Percentiles rank a stretch among this genome's conserved stretches.
Conservation (phyloP, 805 yeast species). For the Candida pseudofarinosa region DNA sequence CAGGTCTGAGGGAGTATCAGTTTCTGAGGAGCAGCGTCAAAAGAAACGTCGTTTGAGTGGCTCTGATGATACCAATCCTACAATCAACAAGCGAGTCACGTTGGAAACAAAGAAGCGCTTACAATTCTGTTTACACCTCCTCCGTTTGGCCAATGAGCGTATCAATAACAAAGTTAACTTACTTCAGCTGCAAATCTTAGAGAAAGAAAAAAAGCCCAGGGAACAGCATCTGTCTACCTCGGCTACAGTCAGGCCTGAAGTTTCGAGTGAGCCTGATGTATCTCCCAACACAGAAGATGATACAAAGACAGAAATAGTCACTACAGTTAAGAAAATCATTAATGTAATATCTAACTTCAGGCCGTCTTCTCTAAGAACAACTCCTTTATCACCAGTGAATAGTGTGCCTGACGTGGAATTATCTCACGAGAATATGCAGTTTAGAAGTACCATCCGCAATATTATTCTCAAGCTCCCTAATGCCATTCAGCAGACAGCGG, state of each 20-base stretch:
- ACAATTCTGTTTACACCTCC: conserved; percentile 72
- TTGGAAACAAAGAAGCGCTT: conserved; percentile 72
- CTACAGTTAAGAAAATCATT: conserved; percentile 86
- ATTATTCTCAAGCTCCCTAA: conserved; percentile 70
- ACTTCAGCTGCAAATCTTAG: conserved; percentile 49
- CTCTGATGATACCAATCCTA: conserved; percentile 12
- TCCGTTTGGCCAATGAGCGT: conserved; percentile 77
- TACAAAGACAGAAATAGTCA: conserved; percentile 76
- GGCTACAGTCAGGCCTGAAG: neutral
- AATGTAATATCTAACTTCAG: conserved; percentile 78
- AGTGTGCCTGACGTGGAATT: conserved; percentile 37
- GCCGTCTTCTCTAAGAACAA: conserved; percentile 30
- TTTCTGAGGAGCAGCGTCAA: conserved; percentile 6
- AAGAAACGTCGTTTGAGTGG: conserved; percentile 22
- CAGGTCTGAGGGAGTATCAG: conserved; percentile 7
- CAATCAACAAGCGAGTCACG: conserved; percentile 35
- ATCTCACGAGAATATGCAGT: conserved; percentile 45
- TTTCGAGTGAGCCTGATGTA: conserved; percentile 5
- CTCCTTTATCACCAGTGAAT: conserved; percentile 9
- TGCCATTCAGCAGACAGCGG: conserved; percentile 41
- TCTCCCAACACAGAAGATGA: conserved; percentile 21
- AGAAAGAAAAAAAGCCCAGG: conserved; percentile 38
- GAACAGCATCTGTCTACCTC: conserved; percentile 14
- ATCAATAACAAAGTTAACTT: conserved; percentile 62
- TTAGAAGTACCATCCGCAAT: conserved; percentile 72